phyloP scores from a whole-genome alignment of 306 rosid species.

The apple (Malus domestica) region DNA sequence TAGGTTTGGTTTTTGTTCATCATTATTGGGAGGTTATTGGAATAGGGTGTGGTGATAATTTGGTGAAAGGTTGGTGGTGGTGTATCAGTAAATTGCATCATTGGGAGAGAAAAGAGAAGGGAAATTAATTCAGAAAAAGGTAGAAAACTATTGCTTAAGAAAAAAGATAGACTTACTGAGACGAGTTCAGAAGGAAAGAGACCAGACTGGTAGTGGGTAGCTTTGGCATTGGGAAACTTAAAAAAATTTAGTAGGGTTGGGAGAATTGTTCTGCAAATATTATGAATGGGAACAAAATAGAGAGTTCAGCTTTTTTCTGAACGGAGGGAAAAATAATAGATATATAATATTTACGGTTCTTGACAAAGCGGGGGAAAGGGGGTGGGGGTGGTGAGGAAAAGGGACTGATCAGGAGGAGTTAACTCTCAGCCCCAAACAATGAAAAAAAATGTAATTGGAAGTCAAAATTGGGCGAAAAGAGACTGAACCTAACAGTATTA shows the following conservation, averaged over 20 bases:
- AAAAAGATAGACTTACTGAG: constrained; percentile 1
- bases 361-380: too few species aligned
- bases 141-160: background rate
- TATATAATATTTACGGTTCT: too few species aligned
- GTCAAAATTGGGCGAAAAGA: constrained; percentile 17
- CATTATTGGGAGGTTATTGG: constrained; percentile 31
- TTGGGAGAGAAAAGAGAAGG: constrained; percentile 6
- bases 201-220: constrained; percentile 51
- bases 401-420: constrained; percentile 27
- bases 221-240: constrained; percentile 30
- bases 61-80: constrained; percentile 38
- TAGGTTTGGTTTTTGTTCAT: constrained; percentile 63
- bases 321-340: background rate
- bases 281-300: background rate
- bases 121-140: background rate
- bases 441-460: background rate
- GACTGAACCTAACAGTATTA: constrained; percentile 2
- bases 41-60: constrained; percentile 20
- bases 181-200: constrained; percentile 40
- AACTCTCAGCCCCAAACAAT: constrained; percentile 17
- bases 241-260: background rate
- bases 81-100: constrained; percentile 66
- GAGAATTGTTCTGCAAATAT: background rate
- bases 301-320: background rate
- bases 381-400: background rate